Percentiles rank a stretch among this genome's conserved stretches.
Conservation (phyloP, 129 eudicot species). For the Artemisia tridentata region DNA sequence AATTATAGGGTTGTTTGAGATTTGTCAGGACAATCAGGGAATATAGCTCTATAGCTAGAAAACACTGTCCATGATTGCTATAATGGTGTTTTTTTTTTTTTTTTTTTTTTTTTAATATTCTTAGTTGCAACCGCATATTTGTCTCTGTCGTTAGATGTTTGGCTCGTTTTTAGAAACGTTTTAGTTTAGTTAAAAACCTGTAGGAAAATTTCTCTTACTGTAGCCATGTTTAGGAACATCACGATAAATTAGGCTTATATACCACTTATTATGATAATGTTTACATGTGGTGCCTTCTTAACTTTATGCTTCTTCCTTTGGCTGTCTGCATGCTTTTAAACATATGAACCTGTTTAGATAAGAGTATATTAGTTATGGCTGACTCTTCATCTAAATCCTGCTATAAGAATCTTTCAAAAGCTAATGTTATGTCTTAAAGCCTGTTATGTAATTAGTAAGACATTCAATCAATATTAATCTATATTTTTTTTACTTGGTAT, state of each 20-base stretch:
- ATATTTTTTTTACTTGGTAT: no score
- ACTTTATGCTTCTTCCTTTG: no score
- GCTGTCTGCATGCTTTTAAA: no score
- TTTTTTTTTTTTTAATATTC: neutral
- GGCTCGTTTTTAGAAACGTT: no score
- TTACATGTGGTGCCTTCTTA: no score
- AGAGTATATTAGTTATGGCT: neutral
- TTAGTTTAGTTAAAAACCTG: neutral
- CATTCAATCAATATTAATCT: no score
- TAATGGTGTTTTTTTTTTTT: neutral
- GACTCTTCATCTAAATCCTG: neutral
- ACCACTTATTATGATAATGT: no score
- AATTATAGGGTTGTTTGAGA: no score
- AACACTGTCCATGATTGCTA: neutral
- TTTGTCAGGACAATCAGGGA: neutral
- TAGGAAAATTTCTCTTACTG: neutral
- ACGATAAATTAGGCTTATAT: neutral
- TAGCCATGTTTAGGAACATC: conserved; percentile 3
- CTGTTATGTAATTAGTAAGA: no score
- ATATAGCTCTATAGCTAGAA: neutral
- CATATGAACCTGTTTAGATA: no score
- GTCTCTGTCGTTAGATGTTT: no score
- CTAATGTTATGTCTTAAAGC: neutral
- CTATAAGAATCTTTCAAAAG: neutral
- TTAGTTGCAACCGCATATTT: no score